Base-by-base conservation (phyloP, 495 filamentous ascomycete species). In the Xylaria cubensis region DNA sequence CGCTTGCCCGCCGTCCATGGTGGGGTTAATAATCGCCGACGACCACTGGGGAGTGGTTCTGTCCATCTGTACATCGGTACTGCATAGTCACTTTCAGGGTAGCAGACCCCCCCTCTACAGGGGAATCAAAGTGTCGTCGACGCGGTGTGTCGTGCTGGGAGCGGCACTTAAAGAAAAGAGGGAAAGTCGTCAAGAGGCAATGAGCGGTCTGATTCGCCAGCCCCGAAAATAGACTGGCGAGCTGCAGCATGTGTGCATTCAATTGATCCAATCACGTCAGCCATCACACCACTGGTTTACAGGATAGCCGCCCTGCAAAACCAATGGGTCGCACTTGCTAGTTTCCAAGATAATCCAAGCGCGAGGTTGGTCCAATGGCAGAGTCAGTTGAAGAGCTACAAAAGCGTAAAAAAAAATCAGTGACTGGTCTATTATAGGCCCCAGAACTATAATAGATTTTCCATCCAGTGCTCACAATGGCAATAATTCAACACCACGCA, bases 11-110 rank as follows among this genome's bases (percentile, higher is more conserved):
- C 67, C 64, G 62, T 55, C 48, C 46, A 10, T 61, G 72, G 75
- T 74, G 77, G 75, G 75, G 77, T 72, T 74, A 68, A 48, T 72
- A 29, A 74, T 75, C 71, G 70, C 71, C 73, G 55, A 69, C 69
- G 67, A 74, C 77, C 77, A 78, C 61, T 77, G 51, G 75, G 32
- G 56, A 61, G 41, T 17, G 9, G 26, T 44, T 10, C 29, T 51
- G 58, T 41, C 39, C 21, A 24, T 4, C 36, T 41, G 19, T 21
- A 17, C 21, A 24, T 9, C 24, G 29, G 19, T 21, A 17, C 42
- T 53, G 68, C 56, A 70, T 63, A 53, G 59, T 51, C 68, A 64
- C 68, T 46, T 44, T 24, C 65, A 58, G 34, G 50, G 65, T 44
- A 58, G 65, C 34, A 29, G 65, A 21, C 55, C n/a, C 42, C 42